Conservation (phyloP, 805 yeast species). For the Martiniozyma abietophila region DNA sequence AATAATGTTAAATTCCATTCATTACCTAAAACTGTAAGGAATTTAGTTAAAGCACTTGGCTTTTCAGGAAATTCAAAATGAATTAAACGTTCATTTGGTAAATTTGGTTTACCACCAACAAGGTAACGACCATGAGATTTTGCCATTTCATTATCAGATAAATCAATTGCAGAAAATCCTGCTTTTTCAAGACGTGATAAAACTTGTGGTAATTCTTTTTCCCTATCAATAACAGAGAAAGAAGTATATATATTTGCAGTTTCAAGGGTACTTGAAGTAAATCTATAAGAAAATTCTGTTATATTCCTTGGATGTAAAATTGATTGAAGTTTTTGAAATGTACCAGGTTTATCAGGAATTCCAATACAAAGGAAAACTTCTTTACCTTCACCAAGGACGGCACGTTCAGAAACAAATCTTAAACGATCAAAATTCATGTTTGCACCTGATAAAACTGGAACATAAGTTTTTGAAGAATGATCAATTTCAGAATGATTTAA, state of each 20-base stretch:
- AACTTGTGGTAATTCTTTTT: conserved; percentile 61
- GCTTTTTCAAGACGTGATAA: conserved; percentile 45
- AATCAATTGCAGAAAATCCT: conserved; percentile 72
- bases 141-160: conserved; percentile 89
- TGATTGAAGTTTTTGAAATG: conserved; percentile 67
- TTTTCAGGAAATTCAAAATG: conserved; percentile 95
- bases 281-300: conserved; percentile 92
- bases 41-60: conserved; percentile 86
- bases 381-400: conserved; percentile 96
- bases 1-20: conserved; percentile 91
- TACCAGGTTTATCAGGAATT: conserved; percentile 90
- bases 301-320: conserved; percentile 81
- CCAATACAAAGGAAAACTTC: conserved; percentile 88
- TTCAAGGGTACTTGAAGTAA: conserved; percentile 32
- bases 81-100: conserved; percentile 66
- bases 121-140: conserved; percentile 93
- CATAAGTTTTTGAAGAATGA: conserved; percentile 61
- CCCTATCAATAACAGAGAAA: conserved; percentile 72
- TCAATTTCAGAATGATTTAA: conserved; percentile 58
- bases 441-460: conserved; percentile 89
- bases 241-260: conserved; percentile 81
- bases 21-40: conserved; percentile 58
- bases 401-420: conserved; percentile 94
- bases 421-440: conserved; percentile 96
- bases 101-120: conserved; percentile 81